Conservation (phyloP, 2,329 filamentous ascomycete species). For the Penicillium verrucosum region DNA sequence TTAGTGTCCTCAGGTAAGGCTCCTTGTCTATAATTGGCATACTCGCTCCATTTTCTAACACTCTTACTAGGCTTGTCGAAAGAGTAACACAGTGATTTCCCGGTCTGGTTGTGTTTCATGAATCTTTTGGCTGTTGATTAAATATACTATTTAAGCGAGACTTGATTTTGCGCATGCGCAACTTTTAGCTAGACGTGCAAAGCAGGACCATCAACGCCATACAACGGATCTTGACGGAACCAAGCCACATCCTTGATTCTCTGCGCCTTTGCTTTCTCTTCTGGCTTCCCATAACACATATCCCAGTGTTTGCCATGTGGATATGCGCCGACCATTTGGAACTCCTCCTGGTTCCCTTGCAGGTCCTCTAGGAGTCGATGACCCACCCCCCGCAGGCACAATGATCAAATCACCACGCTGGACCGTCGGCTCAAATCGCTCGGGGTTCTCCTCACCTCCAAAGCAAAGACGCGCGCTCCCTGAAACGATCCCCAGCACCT, state of each 20-base stretch:
- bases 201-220: constrained; percentile 54
- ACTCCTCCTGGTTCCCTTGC: constrained; percentile 43
- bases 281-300: constrained; percentile 65
- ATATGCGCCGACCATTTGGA: constrained; percentile 68
- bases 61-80: constrained; percentile 37
- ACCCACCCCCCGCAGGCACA: constrained; percentile 61
- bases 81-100: constrained; percentile 26
- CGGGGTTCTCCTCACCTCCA: constrained; percentile 61
- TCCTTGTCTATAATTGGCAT: neutral
- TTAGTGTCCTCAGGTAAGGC: constrained; percentile 69
- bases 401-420: constrained; percentile 61
- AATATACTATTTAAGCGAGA: neutral
- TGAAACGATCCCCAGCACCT: constrained; percentile 59
- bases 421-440: constrained; percentile 55
- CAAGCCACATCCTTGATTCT: constrained; percentile 52
- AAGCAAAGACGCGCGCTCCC: constrained; percentile 64
- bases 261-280: constrained; percentile 53
- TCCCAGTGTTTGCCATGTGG: constrained; percentile 59
- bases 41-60: constrained; percentile 25
- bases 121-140: neutral
- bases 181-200: constrained; percentile 35
- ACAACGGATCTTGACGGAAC: constrained; percentile 61
- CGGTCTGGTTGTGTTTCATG: neutral
- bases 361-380: constrained; percentile 61
- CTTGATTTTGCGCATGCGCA: neutral